A percentile compares a stretch with the other conserved stretches of the same genome.
These are phyloP conservation scores for Plasmopara viticola DNA, from an alignment of 352 stramenopile genomes.

Conservation along the genomic window DNA sequence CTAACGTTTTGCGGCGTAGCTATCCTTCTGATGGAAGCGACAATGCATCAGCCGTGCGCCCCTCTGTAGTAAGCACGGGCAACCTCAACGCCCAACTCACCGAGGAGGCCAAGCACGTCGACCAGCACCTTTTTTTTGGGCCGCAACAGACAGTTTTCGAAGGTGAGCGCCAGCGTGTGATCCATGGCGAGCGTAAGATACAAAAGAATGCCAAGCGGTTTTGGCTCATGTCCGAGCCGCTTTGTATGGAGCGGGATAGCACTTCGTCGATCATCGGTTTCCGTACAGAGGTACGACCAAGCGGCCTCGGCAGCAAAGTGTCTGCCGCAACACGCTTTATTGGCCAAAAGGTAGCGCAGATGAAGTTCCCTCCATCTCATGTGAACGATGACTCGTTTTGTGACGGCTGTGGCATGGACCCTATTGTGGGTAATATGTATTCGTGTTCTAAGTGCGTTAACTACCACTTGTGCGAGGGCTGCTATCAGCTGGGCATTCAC, in stretches of 20 bases:
- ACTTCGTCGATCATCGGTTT: slow-evolving; percentile 71
- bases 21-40: slow-evolving; percentile 49
- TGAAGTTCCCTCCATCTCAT: slow-evolving; percentile 67
- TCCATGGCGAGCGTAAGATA: slow-evolving; percentile 84
- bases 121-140: slow-evolving; percentile 80
- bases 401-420: slow-evolving; percentile 85
- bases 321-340: slow-evolving; percentile 69
- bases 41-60: slow-evolving; percentile 31
- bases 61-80: slow-evolving; percentile 55
- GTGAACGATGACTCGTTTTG: slow-evolving; percentile 88
- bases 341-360: slow-evolving; percentile 71
- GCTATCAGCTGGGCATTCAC: slow-evolving; percentile 81
- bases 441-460: slow-evolving; percentile 84
- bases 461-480: slow-evolving; percentile 76
- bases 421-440: slow-evolving; percentile 85
- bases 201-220: slow-evolving; percentile 76
- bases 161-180: slow-evolving; percentile 70
- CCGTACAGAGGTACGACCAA: slow-evolving; percentile 31
- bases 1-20: slow-evolving; percentile 56
- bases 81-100: slow-evolving; percentile 72
- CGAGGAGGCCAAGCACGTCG: slow-evolving; percentile 50
- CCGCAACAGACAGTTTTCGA: slow-evolving; percentile 68
- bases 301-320: slow-evolving; percentile 50
- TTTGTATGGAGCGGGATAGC: slow-evolving; percentile 73
- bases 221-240: slow-evolving; percentile 81